A percentile compares a stretch with the other conserved stretches of the same genome.
Evolutionary conservation across 1,139 yeast genomes (phyloP).

Genomic region (Candida glucosophila): DNA sequence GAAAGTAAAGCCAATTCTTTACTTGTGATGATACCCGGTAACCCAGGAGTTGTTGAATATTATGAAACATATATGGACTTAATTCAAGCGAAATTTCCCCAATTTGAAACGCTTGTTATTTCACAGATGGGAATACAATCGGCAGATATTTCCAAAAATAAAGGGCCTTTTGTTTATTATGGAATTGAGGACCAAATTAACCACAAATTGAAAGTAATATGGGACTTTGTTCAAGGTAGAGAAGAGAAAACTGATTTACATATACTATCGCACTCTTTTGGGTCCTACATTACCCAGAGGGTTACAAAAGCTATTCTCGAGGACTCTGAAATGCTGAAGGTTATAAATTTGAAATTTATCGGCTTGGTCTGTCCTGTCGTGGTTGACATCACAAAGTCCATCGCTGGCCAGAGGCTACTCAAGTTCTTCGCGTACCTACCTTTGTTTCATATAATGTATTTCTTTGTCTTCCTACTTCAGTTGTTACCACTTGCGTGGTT

Average conservation of each 20-base stretch:
- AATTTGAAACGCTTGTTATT: slow-evolving; percentile 40
- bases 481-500: slow-evolving; percentile 7
- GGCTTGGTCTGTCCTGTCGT: slow-evolving; percentile 63
- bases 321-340: slow-evolving; percentile 12
- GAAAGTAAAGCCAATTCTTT: slow-evolving; percentile 9
- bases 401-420: too few relatives aligned
- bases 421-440: slow-evolving; percentile 26
- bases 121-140: slow-evolving; percentile 48
- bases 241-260: slow-evolving; percentile 24
- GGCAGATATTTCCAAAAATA: slow-evolving; percentile 7
- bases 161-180: slow-evolving; percentile 6
- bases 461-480: slow-evolving; percentile 5
- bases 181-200: slow-evolving; percentile 38
- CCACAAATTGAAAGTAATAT: slow-evolving; percentile 37
- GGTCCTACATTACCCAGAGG: slow-evolving; percentile 49
- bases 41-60: slow-evolving; percentile 57
- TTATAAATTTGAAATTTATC: slow-evolving; percentile 25
- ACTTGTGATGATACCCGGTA: slow-evolving; percentile 56
- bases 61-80: slow-evolving; percentile 42
- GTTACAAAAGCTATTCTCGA: slow-evolving; percentile 20
- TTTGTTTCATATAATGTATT: slow-evolving; percentile 16
- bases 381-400: slow-evolving; percentile 43
- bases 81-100: slow-evolving; percentile 35
- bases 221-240: slow-evolving; percentile 15
- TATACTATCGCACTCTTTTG: slow-evolving; percentile 56